Evolutionary conservation across 306 rosid genomes (phyloP), one percentile per base, ranked within the genome.

Genomic region (Vigna reflexopilosa): DNA sequence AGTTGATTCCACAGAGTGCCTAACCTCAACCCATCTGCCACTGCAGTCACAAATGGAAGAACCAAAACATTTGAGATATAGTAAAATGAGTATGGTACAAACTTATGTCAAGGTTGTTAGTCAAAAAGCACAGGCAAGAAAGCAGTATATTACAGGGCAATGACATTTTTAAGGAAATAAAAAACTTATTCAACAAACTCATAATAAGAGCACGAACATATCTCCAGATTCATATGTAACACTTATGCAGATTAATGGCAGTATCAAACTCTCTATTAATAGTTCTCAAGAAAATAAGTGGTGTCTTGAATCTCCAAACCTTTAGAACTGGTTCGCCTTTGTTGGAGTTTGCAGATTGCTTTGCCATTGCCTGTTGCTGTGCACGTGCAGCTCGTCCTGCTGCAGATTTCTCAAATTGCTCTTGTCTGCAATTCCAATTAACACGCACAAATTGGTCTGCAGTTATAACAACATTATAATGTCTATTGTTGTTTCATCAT

Each of bases 351-450:
- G 93, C 90, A 64, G 94, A 56, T 89, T 91, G 93, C 85, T 91
- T 93, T 70, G 91, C 93, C 63, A 82, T 67, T 70, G 72, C 91
- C 81, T 86, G 87, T 56, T 80, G 82, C 68, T 93, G 99, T 73
- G 98, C 97, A 17, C 89, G 97, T 0, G 94, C 97, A 74, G 98
- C 96, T 82, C 93, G 81, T 80, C 94, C 99, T n/a, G 97, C 93
- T 14, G 96, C 83, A 78, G 98, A 90, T 55, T 90, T 88, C 32
- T 96, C 92, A 76, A 85, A 89, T 70, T 91, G 83, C 83, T 88
- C 98, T 83, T 91, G 93, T 89, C 99, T 95, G 87, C 81, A 86
- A 66, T 62, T 47, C 57, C 26, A 73, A 78, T 72, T 63, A 62
- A 73, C 67, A n/a, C 19, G 32, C 34, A 66, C 78, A 26, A 38